Evolutionary conservation across 2,329 filamentous ascomycete genomes (phyloP).

Genomic region (Cladosporium sp.): DNA sequence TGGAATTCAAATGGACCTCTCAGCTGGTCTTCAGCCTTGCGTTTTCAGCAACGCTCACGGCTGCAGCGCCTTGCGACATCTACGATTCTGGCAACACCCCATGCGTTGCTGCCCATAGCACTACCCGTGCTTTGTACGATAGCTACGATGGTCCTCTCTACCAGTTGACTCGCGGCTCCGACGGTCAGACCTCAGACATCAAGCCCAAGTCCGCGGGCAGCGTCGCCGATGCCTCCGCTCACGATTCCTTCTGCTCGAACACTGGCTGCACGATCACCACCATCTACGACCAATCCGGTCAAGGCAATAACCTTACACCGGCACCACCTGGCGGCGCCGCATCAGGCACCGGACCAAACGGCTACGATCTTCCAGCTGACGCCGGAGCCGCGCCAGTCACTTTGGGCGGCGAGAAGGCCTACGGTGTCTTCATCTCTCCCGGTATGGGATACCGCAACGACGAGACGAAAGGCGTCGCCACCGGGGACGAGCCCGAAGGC

Average conservation of each 20-base stretch:
- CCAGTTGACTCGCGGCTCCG: constrained; percentile 55
- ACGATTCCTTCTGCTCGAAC: constrained; percentile 56
- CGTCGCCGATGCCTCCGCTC: constrained; percentile 57
- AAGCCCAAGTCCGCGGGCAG: constrained; percentile 54
- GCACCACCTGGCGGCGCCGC: constrained; percentile 52
- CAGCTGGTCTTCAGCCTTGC: constrained; percentile 33
- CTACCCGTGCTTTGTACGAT: constrained; percentile 59
- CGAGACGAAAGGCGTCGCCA: constrained; percentile 48
- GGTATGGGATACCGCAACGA: constrained; percentile 63
- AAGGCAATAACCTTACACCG: constrained; percentile 59
- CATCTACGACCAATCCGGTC: constrained; percentile 62
- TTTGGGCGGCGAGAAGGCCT: constrained; percentile 55
- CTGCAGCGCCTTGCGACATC: constrained; percentile 40
- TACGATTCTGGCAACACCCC: constrained; percentile 59
- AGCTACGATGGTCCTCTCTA: constrained; percentile 53
- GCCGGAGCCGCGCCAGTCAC: constrained; percentile 59
- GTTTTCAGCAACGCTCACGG: constrained; percentile 38
- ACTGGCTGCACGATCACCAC: constrained; percentile 61
- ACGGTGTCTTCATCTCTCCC: constrained; percentile 60
- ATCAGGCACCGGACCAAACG: constrained; percentile 51
- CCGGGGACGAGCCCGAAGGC: constrained; percentile 52
- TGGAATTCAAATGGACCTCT: constrained; percentile 41
- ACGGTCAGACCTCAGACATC: constrained; percentile 46
- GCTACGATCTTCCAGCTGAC: constrained; percentile 57
- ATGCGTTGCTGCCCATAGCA: constrained; percentile 61